phyloP scores from a whole-genome alignment of 768 basidiomycete genomes.

The Leccinum uliginosum region DNA sequence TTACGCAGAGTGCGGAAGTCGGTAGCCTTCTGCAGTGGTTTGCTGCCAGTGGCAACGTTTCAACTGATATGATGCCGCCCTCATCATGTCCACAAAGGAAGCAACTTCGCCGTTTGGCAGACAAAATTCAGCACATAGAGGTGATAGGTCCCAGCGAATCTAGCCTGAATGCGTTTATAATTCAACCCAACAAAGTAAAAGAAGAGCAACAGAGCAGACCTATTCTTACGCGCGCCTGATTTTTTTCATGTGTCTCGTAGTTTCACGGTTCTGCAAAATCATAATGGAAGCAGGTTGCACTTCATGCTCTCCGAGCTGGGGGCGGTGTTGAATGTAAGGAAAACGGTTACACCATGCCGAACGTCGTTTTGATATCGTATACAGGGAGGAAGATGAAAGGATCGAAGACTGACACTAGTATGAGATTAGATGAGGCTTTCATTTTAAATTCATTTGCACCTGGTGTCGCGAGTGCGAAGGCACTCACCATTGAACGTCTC shows the following conservation, averaged over 20 bases:
- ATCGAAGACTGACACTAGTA: conserved; percentile 23
- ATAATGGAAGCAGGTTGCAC: conserved; percentile 33
- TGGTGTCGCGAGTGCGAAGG: too few relatives aligned
- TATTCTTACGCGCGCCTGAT: neutral
- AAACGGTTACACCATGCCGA: conserved; percentile 14
- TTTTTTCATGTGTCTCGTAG: conserved; percentile 7
- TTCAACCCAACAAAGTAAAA: too few relatives aligned
- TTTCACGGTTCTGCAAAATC: conserved; percentile 12
- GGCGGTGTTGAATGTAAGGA: conserved; percentile 26
- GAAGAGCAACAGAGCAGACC: too few relatives aligned
- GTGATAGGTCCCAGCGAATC: too few relatives aligned
- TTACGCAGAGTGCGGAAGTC: too few relatives aligned
- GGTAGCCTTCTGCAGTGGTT: too few relatives aligned
- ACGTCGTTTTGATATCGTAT: conserved; percentile 30
- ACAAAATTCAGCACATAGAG: too few relatives aligned
- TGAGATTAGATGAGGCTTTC: conserved; percentile 9
- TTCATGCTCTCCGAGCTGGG: conserved; percentile 14
- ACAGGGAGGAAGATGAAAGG: conserved; percentile 31
- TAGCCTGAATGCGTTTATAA: too few relatives aligned
- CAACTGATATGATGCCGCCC: too few relatives aligned
- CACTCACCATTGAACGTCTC: neutral
- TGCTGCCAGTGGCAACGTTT: too few relatives aligned
- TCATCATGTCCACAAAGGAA: too few relatives aligned
- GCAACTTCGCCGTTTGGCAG: too few relatives aligned
- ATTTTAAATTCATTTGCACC: neutral